Evolutionary conservation across 106 monocot genomes (phyloP).

Genomic region (Ottelia alismoides): DNA sequence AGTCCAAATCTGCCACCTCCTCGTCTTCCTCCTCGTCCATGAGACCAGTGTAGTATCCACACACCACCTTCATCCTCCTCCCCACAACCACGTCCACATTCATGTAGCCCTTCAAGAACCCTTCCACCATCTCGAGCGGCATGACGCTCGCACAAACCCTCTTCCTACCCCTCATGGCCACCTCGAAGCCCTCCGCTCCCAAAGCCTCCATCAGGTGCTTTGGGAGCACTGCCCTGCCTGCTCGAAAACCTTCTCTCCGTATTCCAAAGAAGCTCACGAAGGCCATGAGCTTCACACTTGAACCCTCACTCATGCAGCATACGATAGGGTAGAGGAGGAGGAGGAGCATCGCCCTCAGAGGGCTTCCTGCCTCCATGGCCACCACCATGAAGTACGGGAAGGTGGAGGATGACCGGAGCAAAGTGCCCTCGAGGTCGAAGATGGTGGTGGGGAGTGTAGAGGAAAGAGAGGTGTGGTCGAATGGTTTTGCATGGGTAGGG

Average conservation of each 20-base stretch:
- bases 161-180: slow-evolving; percentile 13
- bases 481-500: too few relatives aligned
- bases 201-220: slow-evolving; percentile 54
- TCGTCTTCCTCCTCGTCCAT: too few relatives aligned
- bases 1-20: too few relatives aligned
- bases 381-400: slow-evolving; percentile 90
- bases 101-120: slow-evolving; percentile 41
- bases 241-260: slow-evolving; percentile 20
- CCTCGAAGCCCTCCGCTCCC: slow-evolving; percentile 36
- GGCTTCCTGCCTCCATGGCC: slow-evolving; percentile 57
- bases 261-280: slow-evolving; percentile 53
- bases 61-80: slow-evolving; percentile 43
- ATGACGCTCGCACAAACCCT: slow-evolving; percentile 37
- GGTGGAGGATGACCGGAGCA: slow-evolving; percentile 31
- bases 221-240: slow-evolving; percentile 45
- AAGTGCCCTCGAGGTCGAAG: slow-evolving; percentile 43
- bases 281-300: slow-evolving; percentile 26
- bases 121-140: slow-evolving; percentile 66
- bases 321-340: slow-evolving; percentile 41
- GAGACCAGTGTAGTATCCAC: slow-evolving; percentile 25
- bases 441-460: slow-evolving; percentile 17
- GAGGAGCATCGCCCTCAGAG: slow-evolving; percentile 48
- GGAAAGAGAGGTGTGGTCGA: neutral
- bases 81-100: slow-evolving; percentile 49
- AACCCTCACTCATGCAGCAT: slow-evolving; percentile 14